Evolutionary conservation across 192 early-diverging fungal species (phyloP).

Genomic region (Linnemannia schmuckeri): DNA sequence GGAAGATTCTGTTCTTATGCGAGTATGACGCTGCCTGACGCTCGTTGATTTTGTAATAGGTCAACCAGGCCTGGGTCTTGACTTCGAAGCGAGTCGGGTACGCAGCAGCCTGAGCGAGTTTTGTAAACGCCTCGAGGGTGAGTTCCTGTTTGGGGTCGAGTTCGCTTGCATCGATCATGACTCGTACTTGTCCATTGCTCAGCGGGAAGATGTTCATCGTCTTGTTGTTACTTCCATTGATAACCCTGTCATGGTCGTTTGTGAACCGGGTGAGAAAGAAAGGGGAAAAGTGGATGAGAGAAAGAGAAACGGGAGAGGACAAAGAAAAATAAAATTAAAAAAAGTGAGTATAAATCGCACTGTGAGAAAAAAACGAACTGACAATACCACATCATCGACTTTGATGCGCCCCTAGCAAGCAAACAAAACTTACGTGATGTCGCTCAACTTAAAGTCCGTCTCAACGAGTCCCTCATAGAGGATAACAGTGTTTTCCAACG

Average conservation of each 20-base stretch:
- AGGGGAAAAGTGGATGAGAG: neutral
- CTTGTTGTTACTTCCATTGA: conserved; percentile 38
- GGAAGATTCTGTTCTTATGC: conserved; percentile 56
- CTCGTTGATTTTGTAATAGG: conserved; percentile 42
- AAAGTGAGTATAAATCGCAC: neutral
- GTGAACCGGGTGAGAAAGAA: neutral
- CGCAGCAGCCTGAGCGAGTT: conserved; percentile 21
- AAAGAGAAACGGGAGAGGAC: neutral
- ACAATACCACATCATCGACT: neutral
- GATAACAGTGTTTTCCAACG: conserved; percentile 37
- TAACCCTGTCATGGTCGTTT: conserved; percentile 11
- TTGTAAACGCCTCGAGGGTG: conserved; percentile 25
- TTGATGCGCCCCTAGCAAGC: neutral
- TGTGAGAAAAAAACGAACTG: neutral
- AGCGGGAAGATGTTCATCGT: conserved; percentile 48
- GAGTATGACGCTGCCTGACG: conserved; percentile 25
- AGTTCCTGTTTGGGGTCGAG: conserved; percentile 19
- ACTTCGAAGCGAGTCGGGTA: conserved; percentile 19
- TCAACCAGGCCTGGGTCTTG: conserved; percentile 31
- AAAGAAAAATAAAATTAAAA: neutral
- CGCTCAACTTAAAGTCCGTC: conserved; percentile 19
- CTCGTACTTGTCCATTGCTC: conserved; percentile 29
- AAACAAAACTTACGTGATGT: conserved; percentile 35
- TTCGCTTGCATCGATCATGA: conserved; percentile 40
- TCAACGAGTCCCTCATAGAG: conserved; percentile 43